phyloP scores from a whole-genome alignment of 2,329 filamentous ascomycete species.

The Colletotrichum chlorophyti region DNA sequence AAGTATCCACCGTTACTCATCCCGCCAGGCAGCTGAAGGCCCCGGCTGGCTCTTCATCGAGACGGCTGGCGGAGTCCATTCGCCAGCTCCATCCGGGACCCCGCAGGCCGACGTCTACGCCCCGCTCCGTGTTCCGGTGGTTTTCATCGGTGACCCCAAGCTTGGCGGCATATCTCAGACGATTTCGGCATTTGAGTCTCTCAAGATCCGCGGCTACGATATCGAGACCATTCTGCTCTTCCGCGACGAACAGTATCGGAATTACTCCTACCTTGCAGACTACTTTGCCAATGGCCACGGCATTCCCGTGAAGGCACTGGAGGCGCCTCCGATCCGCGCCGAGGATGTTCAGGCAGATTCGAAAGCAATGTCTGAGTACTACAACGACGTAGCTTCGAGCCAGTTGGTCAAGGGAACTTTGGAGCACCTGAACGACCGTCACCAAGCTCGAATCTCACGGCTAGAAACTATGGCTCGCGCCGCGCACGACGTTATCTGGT shows the following conservation, averaged over 20 bases:
- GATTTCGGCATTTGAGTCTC: constrained; percentile 80
- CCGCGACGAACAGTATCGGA: constrained; percentile 68
- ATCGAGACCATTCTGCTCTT: constrained; percentile 76
- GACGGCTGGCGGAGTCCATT: constrained; percentile 84
- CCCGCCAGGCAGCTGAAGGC: constrained; percentile 46
- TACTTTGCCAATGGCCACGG: constrained; percentile 69
- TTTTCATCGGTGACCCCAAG: constrained; percentile 77
- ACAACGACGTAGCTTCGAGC: constrained; percentile 52
- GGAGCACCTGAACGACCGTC: constrained; percentile 56
- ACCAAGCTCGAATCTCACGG: constrained; percentile 61
- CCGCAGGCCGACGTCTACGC: constrained; percentile 81
- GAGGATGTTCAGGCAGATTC: constrained; percentile 53
- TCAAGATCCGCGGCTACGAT: constrained; percentile 80
- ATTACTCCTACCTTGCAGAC: constrained; percentile 69
- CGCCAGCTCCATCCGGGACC: constrained; percentile 76
- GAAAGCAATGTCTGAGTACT: constrained; percentile 69
- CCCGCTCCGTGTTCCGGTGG: constrained; percentile 73
- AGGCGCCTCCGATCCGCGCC: constrained; percentile 61
- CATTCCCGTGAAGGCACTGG: constrained; percentile 64
- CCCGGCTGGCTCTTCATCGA: constrained; percentile 74
- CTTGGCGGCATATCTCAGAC: constrained; percentile 83
- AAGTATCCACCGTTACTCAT: constrained; percentile 53
- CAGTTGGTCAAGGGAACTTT: constrained; percentile 53
- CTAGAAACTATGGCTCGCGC: constrained; percentile 67
- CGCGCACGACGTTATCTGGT: constrained; percentile 77